A percentile compares a stretch with the other conserved stretches of the same genome.
Conservation (phyloP, 2,329 filamentous ascomycete genomes). For the Tolypocladium pustulatum region DNA sequence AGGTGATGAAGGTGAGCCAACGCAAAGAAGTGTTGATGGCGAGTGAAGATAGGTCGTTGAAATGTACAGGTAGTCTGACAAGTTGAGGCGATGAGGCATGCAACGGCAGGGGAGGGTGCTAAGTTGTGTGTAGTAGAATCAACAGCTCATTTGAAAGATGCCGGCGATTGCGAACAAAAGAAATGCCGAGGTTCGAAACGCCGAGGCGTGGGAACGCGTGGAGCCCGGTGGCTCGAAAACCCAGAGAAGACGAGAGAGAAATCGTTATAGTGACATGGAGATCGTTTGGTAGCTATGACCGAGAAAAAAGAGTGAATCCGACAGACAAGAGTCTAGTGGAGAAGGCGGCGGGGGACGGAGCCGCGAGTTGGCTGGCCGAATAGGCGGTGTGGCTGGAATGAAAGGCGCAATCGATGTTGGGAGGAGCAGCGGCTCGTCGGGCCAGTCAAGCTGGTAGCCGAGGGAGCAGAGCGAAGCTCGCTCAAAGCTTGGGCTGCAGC, state of each 20-base stretch:
- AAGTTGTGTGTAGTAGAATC: conserved; percentile 22
- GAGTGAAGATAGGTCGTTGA: conserved; percentile 8
- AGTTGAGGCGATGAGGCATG: conserved; percentile 12
- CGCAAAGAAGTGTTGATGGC: conserved; percentile 7
- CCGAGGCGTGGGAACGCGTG: conserved; percentile 17
- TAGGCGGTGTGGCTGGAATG: not conserved
- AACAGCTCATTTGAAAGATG: conserved; percentile 31
- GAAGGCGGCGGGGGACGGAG: conserved; percentile 16
- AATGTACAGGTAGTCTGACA: conserved; percentile 23
- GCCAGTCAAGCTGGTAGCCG: conserved; percentile 14
- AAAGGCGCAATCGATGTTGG: not conserved
- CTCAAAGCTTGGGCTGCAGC: conserved; percentile 12
- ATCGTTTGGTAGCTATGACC: conserved; percentile 15
- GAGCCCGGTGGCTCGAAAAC: conserved; percentile 19
- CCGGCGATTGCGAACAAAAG: conserved; percentile 23
- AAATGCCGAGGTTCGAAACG: conserved; percentile 21
- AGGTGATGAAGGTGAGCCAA: conserved; percentile 7
- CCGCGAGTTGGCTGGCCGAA: conserved; percentile 11
- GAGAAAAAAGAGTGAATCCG: conserved; percentile 16
- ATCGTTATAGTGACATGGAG: conserved; percentile 36
- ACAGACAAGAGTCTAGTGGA: conserved; percentile 8
- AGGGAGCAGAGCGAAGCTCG: conserved; percentile 19
- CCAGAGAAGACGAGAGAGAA: conserved; percentile 20
- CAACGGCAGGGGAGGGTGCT: conserved; percentile 11
- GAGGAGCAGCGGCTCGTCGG: conserved; percentile 13